Base-by-base conservation (phyloP, 2,329 filamentous ascomycete species). In the Cladosporium cucumerinum region DNA sequence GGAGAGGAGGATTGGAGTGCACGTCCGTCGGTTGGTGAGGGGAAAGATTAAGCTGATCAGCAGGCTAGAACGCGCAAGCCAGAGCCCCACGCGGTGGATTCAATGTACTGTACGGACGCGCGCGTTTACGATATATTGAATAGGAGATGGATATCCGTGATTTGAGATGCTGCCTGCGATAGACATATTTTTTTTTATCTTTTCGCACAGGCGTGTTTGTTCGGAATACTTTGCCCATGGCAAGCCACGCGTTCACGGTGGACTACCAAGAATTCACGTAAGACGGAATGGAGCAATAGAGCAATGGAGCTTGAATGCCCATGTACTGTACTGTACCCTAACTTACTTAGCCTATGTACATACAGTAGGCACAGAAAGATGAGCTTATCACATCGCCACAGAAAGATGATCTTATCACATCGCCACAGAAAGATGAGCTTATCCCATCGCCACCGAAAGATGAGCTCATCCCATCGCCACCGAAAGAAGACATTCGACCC, bases 11-110 rank as follows among this genome's bases (percentile, higher is more conserved):
- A 54, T 16, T 30, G 5, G 18, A 32, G 28, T 21, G 51, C 51
- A 54, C 51, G 51, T 32, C 51, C 51, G 18, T 30, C 30, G 49
- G 4, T 30, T 52, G 49, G 4, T 28, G 23, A 54, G 51, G 51
- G 39, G 39, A 21, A 46, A 46, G 39, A 46, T 46, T 46, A 46
- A n/a, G 39, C 39, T 46, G 39, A 54, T 54, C 51, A 18, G 16
- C 51, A 23, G 51, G 26, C 51, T 21, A 54, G 51, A 54, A 54
- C 51, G 51, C 51, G 51, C 51, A 54, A 54, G 51, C 49, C 23
- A 26, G 12, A 28, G 48, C 26, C 26, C 36, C 49, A 52, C 49
- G 6, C 10, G 25, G 51, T 28, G 25, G 51, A 32, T 54, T 23
- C 51, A 16, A 5, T 21, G 25, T 54, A 10, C 3, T 21, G 25